Evolutionary conservation across 2,329 filamentous ascomycete genomes (phyloP).

Genomic region (Fusarium chaquense): DNA sequence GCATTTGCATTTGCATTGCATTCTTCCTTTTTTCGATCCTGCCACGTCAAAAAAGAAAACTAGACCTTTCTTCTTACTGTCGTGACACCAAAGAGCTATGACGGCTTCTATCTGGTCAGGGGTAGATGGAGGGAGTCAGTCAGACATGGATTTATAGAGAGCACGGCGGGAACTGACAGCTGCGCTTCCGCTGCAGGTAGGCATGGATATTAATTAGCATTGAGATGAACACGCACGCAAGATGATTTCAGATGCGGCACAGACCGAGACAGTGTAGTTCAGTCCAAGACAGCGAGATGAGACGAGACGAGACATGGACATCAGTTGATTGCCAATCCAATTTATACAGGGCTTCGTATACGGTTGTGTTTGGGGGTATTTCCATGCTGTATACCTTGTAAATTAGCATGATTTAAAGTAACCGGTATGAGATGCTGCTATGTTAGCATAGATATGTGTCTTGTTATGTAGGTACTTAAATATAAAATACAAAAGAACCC

Average conservation of each 20-base stretch:
- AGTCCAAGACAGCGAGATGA: constrained; percentile 19
- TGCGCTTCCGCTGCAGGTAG: constrained; percentile 18
- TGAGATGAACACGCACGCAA: constrained; percentile 31
- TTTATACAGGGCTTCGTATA: constrained; percentile 6
- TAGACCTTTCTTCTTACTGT: background rate
- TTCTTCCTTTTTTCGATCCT: constrained; percentile 7
- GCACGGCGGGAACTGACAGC: constrained; percentile 43
- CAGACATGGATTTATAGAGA: constrained; percentile 7
- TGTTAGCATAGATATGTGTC: background rate
- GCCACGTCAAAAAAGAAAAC: constrained; percentile 20
- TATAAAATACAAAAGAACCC: background rate
- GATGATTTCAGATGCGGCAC: constrained; percentile 46
- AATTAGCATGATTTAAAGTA: background rate
- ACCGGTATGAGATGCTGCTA: background rate
- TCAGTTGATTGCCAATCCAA: background rate
- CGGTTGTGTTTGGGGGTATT: constrained; percentile 10
- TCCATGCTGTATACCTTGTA: constrained; percentile 6
- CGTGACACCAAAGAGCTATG: constrained; percentile 37
- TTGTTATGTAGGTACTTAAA: background rate
- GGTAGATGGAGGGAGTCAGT: constrained; percentile 1
- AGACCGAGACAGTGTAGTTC: constrained; percentile 42
- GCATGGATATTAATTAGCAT: background rate
- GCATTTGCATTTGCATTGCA: constrained; percentile 1
- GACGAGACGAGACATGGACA: background rate
- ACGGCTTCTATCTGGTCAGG: constrained; percentile 25